Evolutionary conservation across 2,329 filamentous ascomycete species (phyloP), one percentile per base, ranked within the genome.

Genomic region (Drechslerella dactyloides): DNA sequence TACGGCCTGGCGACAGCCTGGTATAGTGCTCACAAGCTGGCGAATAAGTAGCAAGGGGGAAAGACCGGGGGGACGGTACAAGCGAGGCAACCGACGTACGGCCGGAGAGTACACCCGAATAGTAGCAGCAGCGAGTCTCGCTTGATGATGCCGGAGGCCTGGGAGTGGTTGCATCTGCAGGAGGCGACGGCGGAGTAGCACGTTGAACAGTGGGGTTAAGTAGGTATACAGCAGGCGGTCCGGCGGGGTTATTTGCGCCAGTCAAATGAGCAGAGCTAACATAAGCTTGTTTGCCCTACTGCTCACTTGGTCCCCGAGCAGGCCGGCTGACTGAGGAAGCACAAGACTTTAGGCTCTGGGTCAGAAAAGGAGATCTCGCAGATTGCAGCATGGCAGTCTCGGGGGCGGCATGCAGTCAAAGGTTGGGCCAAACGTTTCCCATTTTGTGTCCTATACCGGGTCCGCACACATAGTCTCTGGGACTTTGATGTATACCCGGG

Each of bases 131-230:
- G n/a, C n/a, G n/a, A n/a, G n/a, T n/a, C 66, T 63, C 53, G 50
- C 35, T 52, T 54, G 58, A 62, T 11, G n/a, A 6, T 21, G 35
- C 13, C 40, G 57, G 19, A 42, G 51, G 51, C 17, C 15, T 21
- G 55, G 27, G 27, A 37, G n/a, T 58, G 58, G 65, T 48, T 69
- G 50, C 65, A 57, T 40, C 30, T 69, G 65, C 57, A 58, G 53
- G 23, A 52, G 42, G 44, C 8, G 44, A 57, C 37, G 52, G 46
- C 24, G 37, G 42, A 54, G 52, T 58, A 50, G 35, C 57, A 62
- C 58, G 58, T 62, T 69, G 57, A 58, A 51, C 46, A 21, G 37
- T 50, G 54, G 27, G 62, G 33, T 48, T 57, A 19, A 35, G 27
- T 40, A 62, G 37, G 48, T 17, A 54, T 54, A 11, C n/a, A 19